Evolutionary conservation across 148 eudicot genomes (phyloP), one percentile per base, ranked within the genome.

Genomic region (Heliamphora exappendiculata): DNA sequence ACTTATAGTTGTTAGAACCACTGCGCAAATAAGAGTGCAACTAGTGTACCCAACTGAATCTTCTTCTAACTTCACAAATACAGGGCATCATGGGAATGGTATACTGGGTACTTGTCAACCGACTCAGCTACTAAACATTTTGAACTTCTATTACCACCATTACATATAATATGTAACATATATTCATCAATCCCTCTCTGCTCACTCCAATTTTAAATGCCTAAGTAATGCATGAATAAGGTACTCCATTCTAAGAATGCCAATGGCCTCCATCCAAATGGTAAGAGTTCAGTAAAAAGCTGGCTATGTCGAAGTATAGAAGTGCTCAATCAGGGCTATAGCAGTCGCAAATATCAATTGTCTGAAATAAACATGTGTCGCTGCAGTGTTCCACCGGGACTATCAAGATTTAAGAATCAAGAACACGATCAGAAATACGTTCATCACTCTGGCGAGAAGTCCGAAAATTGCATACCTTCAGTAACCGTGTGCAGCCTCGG

Each of bases 401-500:
- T 4, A 36, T 8, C 5, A 60, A 47, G 50, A 47, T 10, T 3
- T n/a, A n/a, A n/a, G n/a, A n/a, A n/a, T n/a, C n/a, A n/a, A n/a
- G n/a, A n/a, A n/a, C n/a, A n/a, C n/a, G n/a, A n/a, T n/a, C n/a
- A n/a, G n/a, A n/a, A 12, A 45, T 31, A 53, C 3, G 13, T 64
- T 63, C 39, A 12, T 75, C 60, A 33, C 33, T 77, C 72, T 65
- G 45, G 44, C 5, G 68, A 77, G 44, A 66, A 72, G 36, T 74
- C 70, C 49, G 58, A 45, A 29, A 51, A 2, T 39, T 19, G 34
- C 69, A 59, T 85, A 89, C 98, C 98, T 88, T 90, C 89, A 33
- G 84, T 76, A 45, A 91, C 86, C 12, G 90, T 86, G 10, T 84
- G 89, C 17, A 95, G 90, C 85, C 93, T 85, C 26, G 97, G 93